These are phyloP conservation scores for Sarocladium brachiariae DNA, from an alignment of 2,329 filamentous ascomycete species.

Conservation along the genomic window DNA sequence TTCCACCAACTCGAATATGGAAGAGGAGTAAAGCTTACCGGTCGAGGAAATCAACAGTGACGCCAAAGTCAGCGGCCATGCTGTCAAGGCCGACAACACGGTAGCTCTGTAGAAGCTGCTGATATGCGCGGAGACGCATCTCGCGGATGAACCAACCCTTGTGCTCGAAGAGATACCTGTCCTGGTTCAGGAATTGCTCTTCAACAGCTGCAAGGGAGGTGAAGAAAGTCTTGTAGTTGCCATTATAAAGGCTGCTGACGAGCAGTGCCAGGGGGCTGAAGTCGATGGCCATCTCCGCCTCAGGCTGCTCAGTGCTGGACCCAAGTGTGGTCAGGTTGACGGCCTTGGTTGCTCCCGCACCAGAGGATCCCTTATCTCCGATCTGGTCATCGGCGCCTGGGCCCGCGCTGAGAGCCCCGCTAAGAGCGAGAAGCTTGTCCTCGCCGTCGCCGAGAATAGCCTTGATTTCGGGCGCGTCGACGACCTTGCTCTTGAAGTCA, in stretches of 20 bases:
- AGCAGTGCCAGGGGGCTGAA: constrained; percentile 83
- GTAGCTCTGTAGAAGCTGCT: constrained; percentile 95
- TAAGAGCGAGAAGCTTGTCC: constrained; percentile 77
- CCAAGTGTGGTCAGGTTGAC: constrained; percentile 87
- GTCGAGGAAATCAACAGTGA: constrained; percentile 93
- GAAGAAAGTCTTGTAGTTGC: constrained; percentile 94
- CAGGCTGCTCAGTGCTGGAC: constrained; percentile 61
- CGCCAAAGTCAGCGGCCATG: constrained; percentile 96
- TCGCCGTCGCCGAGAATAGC: constrained; percentile 87
- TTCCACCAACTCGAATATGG: too few species aligned
- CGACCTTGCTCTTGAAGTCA: constrained; percentile 98
- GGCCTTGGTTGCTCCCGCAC: constrained; percentile 43
- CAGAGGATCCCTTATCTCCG: constrained; percentile 48
- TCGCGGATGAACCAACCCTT: constrained; percentile 96
- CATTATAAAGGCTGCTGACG: constrained; percentile 86
- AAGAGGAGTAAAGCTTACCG: constrained; percentile 49
- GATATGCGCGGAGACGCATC: constrained; percentile 94
- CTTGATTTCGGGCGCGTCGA: constrained; percentile 97
- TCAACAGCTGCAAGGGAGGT: constrained; percentile 82
- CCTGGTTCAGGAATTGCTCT: constrained; percentile 86
- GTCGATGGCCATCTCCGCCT: constrained; percentile 76
- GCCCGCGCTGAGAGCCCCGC: constrained; percentile 73
- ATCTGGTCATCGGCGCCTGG: constrained; percentile 75
- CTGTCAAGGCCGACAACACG: constrained; percentile 92
- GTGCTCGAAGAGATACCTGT: constrained; percentile 94